Percentiles rank a stretch among this genome's conserved stretches.
phyloP scores from a whole-genome alignment of 495 filamentous ascomycete species.

The Clohesyomyces aquaticus region DNA sequence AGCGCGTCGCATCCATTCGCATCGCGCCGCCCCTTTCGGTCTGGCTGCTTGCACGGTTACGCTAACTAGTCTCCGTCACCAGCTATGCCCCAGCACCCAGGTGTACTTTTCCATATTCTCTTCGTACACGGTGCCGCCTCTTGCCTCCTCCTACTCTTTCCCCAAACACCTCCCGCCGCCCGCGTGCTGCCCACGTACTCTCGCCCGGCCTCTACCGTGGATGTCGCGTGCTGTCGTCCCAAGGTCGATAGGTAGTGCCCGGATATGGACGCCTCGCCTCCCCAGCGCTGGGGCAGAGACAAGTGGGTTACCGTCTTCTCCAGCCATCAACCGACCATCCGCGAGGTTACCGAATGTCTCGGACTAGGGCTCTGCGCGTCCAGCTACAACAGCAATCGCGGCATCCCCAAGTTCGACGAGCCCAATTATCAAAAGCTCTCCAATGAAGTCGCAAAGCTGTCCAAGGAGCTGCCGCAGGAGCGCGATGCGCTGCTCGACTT shows the following conservation, averaged over 20 bases:
- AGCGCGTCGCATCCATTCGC: no score
- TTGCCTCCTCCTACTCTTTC: not conserved
- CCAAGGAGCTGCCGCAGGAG: conserved; percentile 35
- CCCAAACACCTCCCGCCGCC: not conserved
- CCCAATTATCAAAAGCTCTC: conserved; percentile 32
- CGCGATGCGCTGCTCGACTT: conserved; percentile 33
- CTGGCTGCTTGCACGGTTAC: no score
- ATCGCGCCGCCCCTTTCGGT: not conserved
- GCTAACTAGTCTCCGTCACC: no score
- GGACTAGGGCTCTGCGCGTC: conserved; percentile 28
- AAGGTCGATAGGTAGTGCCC: no score
- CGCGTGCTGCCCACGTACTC: not conserved
- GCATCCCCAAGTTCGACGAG: conserved; percentile 37
- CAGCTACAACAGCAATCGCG: conserved; percentile 23
- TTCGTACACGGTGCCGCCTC: not conserved
- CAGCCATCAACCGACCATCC: conserved; percentile 33
- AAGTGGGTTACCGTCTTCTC: conserved; percentile 31
- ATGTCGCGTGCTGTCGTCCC: no score
- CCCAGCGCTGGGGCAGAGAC: conserved; percentile 24
- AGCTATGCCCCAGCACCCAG: no score
- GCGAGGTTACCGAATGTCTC: conserved; percentile 34
- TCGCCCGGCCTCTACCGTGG: not conserved
- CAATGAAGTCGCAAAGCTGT: conserved; percentile 27
- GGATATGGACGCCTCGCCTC: conserved; percentile 6
- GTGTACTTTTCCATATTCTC: no score